Conservation (phyloP, 805 yeast genomes). For the Candida nonsorbophila region DNA sequence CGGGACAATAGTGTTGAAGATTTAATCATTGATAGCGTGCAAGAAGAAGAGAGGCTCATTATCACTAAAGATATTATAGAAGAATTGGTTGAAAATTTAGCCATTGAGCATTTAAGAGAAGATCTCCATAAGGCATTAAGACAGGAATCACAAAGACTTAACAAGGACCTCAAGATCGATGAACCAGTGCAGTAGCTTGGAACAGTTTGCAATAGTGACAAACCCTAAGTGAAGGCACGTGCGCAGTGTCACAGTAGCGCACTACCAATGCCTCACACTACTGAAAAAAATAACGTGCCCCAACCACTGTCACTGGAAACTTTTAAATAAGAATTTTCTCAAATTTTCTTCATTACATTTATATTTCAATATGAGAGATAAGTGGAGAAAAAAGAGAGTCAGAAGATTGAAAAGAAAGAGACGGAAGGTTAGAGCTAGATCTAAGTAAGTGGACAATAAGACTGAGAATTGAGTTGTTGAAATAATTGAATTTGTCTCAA, state of each 20-base stretch:
- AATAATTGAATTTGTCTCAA: no score
- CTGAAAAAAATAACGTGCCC: not conserved
- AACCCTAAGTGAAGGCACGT: conserved; percentile 3
- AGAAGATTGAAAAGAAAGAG: conserved; percentile 99
- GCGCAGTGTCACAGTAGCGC: conserved; percentile 1
- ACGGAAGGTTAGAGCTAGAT: conserved; percentile 99
- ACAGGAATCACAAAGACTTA: conserved; percentile 43
- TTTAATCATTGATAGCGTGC: conserved; percentile 6
- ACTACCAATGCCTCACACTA: not conserved
- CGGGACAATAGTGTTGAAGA: conserved; percentile 2
- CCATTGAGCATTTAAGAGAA: conserved; percentile 38
- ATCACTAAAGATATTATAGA: conserved; percentile 44
- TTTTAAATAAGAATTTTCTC: no score
- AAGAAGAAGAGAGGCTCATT: conserved; percentile 31
- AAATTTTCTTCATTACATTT: conserved; percentile 18
- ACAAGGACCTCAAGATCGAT: conserved; percentile 11
- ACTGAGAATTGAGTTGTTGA: no score
- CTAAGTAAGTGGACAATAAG: conserved; percentile 85
- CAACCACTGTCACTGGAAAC: conserved; percentile 8
- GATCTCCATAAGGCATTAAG: conserved; percentile 46
- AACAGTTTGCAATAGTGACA: not conserved
- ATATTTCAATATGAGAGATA: conserved; percentile 72
- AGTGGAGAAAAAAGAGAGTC: conserved; percentile 99
- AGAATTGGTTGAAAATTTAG: conserved; percentile 38
- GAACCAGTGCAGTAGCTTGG: conserved; percentile 12